A percentile compares a stretch with the other conserved stretches of the same genome.
phyloP scores from a whole-genome alignment of 768 basidiomycete genomes.

The Suillus fuscotomentosus region DNA sequence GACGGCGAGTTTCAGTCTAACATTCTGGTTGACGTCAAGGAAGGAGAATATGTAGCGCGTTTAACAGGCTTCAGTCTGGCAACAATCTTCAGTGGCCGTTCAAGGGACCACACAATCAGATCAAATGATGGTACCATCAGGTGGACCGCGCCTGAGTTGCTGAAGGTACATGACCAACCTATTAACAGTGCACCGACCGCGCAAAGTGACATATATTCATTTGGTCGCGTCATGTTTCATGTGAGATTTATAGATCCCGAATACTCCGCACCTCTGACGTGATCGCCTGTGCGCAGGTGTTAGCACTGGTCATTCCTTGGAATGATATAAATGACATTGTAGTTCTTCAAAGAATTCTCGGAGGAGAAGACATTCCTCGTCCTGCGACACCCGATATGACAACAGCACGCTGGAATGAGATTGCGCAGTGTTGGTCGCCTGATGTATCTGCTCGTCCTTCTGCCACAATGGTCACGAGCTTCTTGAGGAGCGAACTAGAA shows the following conservation, averaged over 20 bases:
- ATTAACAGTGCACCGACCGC: constrained; percentile 14
- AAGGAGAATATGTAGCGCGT: constrained; percentile 27
- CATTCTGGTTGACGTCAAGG: constrained; percentile 7
- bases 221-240: constrained; percentile 22
- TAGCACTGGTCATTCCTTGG: background rate
- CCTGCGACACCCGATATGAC: background rate
- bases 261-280: constrained; percentile 32
- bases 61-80: constrained; percentile 40
- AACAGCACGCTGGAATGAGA: background rate
- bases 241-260: background rate
- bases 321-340: background rate
- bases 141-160: constrained; percentile 41
- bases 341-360: background rate
- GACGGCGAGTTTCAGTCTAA: constrained; percentile 10
- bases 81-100: background rate
- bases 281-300: constrained; percentile 22
- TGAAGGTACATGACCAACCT: constrained; percentile 9
- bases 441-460: background rate
- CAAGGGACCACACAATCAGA: background rate
- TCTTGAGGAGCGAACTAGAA: background rate
- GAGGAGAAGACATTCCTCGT: background rate
- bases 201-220: constrained; percentile 39
- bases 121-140: constrained; percentile 32
- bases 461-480: background rate
- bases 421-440: background rate